phyloP scores from a whole-genome alignment of 164 flowering plant genomes.

The Houttuynia cordata region DNA sequence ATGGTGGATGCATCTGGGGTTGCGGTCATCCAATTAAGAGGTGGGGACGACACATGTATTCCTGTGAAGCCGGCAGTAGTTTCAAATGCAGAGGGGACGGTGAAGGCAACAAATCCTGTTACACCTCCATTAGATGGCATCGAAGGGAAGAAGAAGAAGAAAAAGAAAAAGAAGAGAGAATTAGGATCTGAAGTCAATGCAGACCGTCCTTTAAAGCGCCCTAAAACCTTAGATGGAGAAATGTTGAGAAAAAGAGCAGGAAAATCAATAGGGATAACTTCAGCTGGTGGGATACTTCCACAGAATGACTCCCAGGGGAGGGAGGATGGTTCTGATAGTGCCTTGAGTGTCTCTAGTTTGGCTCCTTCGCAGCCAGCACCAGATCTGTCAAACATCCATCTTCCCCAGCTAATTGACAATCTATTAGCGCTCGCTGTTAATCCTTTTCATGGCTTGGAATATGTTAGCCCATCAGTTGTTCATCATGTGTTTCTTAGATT shows the following conservation, averaged over 20 bases:
- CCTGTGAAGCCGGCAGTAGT: constrained; percentile 1
- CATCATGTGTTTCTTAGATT: constrained; percentile 44
- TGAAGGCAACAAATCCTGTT: constrained; percentile 29
- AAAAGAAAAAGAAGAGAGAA: constrained; percentile 32
- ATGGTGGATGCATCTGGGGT: background rate
- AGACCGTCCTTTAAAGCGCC: constrained; percentile 19
- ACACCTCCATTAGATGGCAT: constrained; percentile 34
- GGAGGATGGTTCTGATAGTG: constrained; percentile 13
- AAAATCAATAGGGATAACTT: constrained; percentile 19
- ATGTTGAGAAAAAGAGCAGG: constrained; percentile 14
- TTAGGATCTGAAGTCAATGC: constrained; percentile 11
- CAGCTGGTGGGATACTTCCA: constrained; percentile 11
- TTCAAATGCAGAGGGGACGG: constrained; percentile 13
- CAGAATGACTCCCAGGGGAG: constrained; percentile 16
- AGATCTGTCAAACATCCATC: constrained; percentile 15
- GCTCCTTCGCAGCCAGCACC: constrained; percentile 3
- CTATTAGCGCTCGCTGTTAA: constrained; percentile 62
- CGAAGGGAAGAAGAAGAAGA: constrained; percentile 47
- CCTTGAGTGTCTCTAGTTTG: constrained; percentile 5
- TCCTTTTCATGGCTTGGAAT: constrained; percentile 55
- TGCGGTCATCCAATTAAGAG: constrained; percentile 2
- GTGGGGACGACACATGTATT: constrained; percentile 3
- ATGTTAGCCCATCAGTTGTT: constrained; percentile 23
- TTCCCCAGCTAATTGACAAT: constrained; percentile 44
- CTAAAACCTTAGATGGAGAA: constrained; percentile 19